Evolutionary conservation across 163 green algal genomes (phyloP).

Genomic region (Chlorella variabilis): DNA sequence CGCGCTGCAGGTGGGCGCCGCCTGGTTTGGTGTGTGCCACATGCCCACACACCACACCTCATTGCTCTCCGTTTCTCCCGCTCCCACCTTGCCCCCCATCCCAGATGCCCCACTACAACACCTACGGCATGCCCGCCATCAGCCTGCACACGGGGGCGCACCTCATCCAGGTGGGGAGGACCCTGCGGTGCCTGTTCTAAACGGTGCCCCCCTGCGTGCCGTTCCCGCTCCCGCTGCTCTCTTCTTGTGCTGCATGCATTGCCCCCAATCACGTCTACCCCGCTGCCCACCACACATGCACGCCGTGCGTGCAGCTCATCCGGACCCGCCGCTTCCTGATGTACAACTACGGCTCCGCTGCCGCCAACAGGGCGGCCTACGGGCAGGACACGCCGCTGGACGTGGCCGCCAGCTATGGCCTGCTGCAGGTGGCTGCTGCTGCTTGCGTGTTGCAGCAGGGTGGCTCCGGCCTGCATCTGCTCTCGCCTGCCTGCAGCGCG

Average conservation of each 20-base stretch:
- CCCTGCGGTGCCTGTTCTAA: too few species aligned
- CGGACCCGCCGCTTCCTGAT: conserved; percentile 73
- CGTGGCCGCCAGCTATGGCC: conserved; percentile 78
- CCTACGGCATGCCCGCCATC: conserved; percentile 86
- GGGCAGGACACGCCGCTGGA: conserved; percentile 69
- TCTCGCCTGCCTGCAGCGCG: too few species aligned
- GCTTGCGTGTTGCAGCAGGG: too few species aligned
- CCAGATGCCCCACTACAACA: conserved; percentile 94
- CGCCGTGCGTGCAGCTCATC: conserved; percentile 63
- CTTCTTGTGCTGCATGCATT: too few species aligned
- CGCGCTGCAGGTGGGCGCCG: conserved; percentile 61
- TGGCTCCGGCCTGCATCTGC: too few species aligned
- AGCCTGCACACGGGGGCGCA: conserved; percentile 74
- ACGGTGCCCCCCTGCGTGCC: too few species aligned
- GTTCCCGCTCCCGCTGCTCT: too few species aligned
- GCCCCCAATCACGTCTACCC: too few species aligned
- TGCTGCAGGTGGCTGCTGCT: conserved; percentile 28
- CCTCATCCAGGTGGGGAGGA: conserved; percentile 57
- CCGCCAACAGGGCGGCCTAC: conserved; percentile 76
- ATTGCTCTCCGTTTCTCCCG: neutral
- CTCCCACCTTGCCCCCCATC: too few species aligned
- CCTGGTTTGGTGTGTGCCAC: too few species aligned
- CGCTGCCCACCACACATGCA: neutral
- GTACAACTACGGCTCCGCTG: conserved; percentile 85
- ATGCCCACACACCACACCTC: too few species aligned